Percentiles rank a stretch among this genome's conserved stretches.
phyloP scores from a whole-genome alignment of 768 basidiomycete genomes.

The Baorangia bicolor region DNA sequence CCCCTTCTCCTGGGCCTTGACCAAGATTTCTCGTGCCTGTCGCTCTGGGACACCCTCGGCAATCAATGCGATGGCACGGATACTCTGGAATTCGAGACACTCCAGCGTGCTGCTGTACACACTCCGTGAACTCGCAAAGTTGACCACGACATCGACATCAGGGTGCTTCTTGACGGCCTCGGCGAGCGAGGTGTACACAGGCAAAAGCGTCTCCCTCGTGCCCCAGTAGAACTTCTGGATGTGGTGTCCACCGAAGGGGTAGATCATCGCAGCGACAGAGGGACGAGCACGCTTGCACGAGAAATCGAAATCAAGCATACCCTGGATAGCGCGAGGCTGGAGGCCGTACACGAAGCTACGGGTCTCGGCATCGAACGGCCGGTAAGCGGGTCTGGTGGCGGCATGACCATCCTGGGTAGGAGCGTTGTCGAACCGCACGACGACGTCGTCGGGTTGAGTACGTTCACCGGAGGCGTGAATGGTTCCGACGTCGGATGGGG shows the following conservation, averaged over 20 bases:
- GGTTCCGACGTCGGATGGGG: constrained; percentile 54
- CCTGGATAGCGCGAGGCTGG: constrained; percentile 98
- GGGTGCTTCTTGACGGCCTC: constrained; percentile 94
- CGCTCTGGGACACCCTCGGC: constrained; percentile 99
- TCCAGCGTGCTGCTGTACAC: constrained; percentile 96
- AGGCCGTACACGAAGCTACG: constrained; percentile 98
- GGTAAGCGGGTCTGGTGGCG: constrained; percentile 66
- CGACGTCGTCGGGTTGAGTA: constrained; percentile 82
- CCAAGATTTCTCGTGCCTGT: constrained; percentile 94
- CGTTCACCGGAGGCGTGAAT: constrained; percentile 80
- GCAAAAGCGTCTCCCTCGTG: constrained; percentile 96
- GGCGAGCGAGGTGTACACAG: constrained; percentile 89
- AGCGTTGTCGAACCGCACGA: constrained; percentile 76
- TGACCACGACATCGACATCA: constrained; percentile 96
- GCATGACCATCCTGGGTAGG: constrained; percentile 34
- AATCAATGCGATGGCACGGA: constrained; percentile 77
- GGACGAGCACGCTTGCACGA: constrained; percentile 91
- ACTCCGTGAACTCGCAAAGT: constrained; percentile 93
- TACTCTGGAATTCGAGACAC: constrained; percentile 57
- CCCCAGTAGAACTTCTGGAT: constrained; percentile 99
- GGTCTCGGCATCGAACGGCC: constrained; percentile 92
- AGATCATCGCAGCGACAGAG: constrained; percentile 98
- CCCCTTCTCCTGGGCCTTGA: constrained; percentile 78
- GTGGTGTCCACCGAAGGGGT: constrained; percentile 99
- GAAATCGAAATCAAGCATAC: constrained; percentile 98